These are phyloP conservation scores for Isoetes taiwanensis DNA, from an alignment of 75 land plant genomes.

Conservation along the genomic window DNA sequence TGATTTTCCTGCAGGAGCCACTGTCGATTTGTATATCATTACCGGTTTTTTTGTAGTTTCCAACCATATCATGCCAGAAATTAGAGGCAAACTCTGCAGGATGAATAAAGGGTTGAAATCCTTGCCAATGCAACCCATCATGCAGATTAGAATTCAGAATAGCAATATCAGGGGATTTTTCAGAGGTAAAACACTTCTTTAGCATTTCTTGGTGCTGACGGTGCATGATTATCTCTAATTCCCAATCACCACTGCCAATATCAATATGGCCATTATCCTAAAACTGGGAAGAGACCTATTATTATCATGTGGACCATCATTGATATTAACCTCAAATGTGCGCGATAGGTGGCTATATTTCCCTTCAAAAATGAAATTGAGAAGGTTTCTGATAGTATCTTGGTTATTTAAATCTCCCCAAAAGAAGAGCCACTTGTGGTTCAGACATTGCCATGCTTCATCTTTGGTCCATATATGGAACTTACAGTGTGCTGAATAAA, in stretches of 20 bases:
- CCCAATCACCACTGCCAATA: conserved; percentile 29
- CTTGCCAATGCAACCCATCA: conserved; percentile 43
- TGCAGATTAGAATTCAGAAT: conserved; percentile 86
- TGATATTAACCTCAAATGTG: conserved; percentile 16
- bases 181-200: conserved; percentile 14
- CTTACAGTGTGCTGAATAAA: conserved; percentile 70
- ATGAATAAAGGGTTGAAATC: conserved; percentile 16
- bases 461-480: conserved; percentile 36
- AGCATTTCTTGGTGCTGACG: conserved; percentile 29
- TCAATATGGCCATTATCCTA: conserved; percentile 76
- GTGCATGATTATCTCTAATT: conserved; percentile 41
- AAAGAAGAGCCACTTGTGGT: conserved; percentile 61
- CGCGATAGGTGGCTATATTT: too few species aligned
- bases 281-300: conserved; percentile 33
- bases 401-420: conserved; percentile 95
- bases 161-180: conserved; percentile 36
- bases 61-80: conserved; percentile 11
- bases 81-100: conserved; percentile 34
- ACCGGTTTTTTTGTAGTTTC: background rate
- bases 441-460: conserved; percentile 65
- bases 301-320: background rate
- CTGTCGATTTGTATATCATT: conserved; percentile 49
- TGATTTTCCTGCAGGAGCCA: conserved; percentile 51
- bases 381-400: conserved; percentile 76
- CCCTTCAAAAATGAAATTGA: conserved; percentile 40